These are phyloP conservation scores for Dioszegia hungarica DNA, from an alignment of 768 basidiomycete species.

Conservation along the genomic window DNA sequence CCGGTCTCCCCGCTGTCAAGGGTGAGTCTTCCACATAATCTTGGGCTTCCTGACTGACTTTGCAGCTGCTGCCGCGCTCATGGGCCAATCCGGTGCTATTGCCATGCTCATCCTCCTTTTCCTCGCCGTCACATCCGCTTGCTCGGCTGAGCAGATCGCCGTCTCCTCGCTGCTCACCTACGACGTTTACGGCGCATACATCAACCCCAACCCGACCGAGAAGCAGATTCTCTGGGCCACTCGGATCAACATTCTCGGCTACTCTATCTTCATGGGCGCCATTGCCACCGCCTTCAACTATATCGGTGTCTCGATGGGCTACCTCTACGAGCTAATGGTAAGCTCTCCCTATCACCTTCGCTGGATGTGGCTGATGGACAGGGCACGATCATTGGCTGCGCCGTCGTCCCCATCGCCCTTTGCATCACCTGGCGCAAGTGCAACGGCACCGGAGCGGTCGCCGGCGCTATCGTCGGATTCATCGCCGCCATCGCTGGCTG, in stretches of 20 bases:
- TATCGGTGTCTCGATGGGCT: constrained; percentile 88
- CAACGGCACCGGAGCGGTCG: constrained; percentile 76
- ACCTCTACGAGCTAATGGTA: constrained; percentile 61
- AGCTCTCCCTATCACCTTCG: background rate
- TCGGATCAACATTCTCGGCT: constrained; percentile 34
- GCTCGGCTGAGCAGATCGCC: constrained; percentile 85
- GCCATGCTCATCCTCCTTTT: constrained; percentile 72
- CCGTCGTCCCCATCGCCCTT: constrained; percentile 79
- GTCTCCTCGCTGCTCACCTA: constrained; percentile 56
- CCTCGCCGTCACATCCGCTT: constrained; percentile 71
- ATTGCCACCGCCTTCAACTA: constrained; percentile 81
- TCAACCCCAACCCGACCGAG: constrained; percentile 74
- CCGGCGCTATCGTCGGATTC: constrained; percentile 69
- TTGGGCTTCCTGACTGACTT: background rate
- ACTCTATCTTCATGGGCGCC: constrained; percentile 62
- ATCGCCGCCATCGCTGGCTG: constrained; percentile 68
- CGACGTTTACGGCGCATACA: constrained; percentile 56
- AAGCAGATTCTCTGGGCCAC: constrained; percentile 44
- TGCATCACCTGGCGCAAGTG: constrained; percentile 80
- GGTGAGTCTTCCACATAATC: constrained; percentile 26
- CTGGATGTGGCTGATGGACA: background rate
- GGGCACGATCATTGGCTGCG: constrained; percentile 55
- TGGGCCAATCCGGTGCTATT: constrained; percentile 73
- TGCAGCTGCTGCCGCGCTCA: constrained; percentile 66
- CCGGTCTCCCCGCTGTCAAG: constrained; percentile 67